Percentiles rank a stretch among this genome's conserved stretches.
phyloP scores from a whole-genome alignment of 2,329 filamentous ascomycete genomes.

The Orbilia blumenaviensis region DNA sequence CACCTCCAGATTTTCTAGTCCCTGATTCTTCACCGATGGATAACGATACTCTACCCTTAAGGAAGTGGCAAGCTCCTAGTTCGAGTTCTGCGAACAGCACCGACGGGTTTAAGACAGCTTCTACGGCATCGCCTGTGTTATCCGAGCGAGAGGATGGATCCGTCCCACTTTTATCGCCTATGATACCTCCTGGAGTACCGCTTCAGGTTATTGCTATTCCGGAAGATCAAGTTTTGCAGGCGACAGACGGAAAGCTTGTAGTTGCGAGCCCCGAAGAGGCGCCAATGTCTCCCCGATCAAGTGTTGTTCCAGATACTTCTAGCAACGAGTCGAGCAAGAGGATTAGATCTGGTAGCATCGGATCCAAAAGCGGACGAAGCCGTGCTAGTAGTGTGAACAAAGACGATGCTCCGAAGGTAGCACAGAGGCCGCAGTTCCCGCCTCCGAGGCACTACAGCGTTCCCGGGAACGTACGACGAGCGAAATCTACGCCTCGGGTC shows the following conservation, averaged over 20 bases:
- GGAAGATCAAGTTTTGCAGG: conserved; percentile 26
- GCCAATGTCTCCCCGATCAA: conserved; percentile 7
- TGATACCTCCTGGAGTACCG: conserved; percentile 30
- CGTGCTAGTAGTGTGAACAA: conserved; percentile 44
- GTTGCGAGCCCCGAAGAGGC: neutral
- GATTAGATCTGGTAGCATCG: conserved; percentile 38
- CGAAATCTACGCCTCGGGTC: conserved; percentile 41
- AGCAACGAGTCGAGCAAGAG: conserved; percentile 17
- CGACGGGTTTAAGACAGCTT: conserved; percentile 27
- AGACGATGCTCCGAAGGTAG: conserved; percentile 27
- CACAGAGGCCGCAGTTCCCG: conserved; percentile 27
- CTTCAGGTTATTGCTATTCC: conserved; percentile 44
- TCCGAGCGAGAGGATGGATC: conserved; percentile 28
- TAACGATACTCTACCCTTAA: neutral
- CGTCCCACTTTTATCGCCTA: conserved; percentile 15
- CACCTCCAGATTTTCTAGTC: conserved; percentile 49
- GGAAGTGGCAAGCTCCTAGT: conserved; percentile 23
- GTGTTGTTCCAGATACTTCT: conserved; percentile 7
- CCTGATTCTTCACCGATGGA: conserved; percentile 19
- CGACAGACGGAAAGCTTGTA: conserved; percentile 4
- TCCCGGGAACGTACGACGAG: conserved; percentile 28
- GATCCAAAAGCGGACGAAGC: conserved; percentile 32
- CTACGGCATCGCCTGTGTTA: conserved; percentile 32
- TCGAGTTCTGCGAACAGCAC: conserved; percentile 23
- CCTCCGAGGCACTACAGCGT: conserved; percentile 38